Percentiles rank a stretch among this genome's conserved stretches.
phyloP scores from a whole-genome alignment of 2,329 filamentous ascomycete species.

The Emmonsiellopsis sp. region DNA sequence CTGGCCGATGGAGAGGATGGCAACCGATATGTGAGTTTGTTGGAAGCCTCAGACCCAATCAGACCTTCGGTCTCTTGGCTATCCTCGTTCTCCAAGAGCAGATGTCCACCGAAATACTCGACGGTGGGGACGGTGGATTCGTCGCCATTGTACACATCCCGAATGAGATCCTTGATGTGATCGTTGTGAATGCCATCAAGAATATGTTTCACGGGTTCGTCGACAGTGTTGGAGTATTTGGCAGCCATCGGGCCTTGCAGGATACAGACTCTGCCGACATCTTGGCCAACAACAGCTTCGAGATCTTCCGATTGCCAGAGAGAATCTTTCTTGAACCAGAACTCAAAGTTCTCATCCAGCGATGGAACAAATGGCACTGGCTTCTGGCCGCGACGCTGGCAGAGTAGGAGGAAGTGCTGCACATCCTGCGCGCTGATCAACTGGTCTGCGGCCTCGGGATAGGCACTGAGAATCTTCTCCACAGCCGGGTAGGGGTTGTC shows the following conservation, averaged over 20 bases:
- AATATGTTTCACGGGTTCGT: slow-evolving; percentile 93
- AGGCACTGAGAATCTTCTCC: slow-evolving; percentile 68
- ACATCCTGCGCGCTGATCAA: slow-evolving; percentile 98
- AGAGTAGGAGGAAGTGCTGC: slow-evolving; percentile 90
- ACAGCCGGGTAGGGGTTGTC: slow-evolving; percentile 70
- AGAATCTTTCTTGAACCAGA: slow-evolving; percentile 99
- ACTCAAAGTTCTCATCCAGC: slow-evolving; percentile 96
- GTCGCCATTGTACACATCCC: slow-evolving; percentile 70
- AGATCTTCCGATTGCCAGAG: slow-evolving; percentile 98
- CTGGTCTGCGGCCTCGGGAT: slow-evolving; percentile 79
- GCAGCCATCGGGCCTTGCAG: slow-evolving; percentile 89
- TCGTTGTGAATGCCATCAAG: slow-evolving; percentile 81
- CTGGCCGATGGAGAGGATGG: slow-evolving; percentile 64
- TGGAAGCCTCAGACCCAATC: slow-evolving; percentile 66
- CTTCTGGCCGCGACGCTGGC: slow-evolving; percentile 87
- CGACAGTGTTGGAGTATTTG: slow-evolving; percentile 78
- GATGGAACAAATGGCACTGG: slow-evolving; percentile 91
- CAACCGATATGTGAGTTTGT: slow-evolving; percentile 78
- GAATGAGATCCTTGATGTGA: slow-evolving; percentile 71
- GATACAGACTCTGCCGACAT: slow-evolving; percentile 93
- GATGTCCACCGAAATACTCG: slow-evolving; percentile 92
- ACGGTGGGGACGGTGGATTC: slow-evolving; percentile 68
- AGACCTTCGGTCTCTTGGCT: slow-evolving; percentile 78
- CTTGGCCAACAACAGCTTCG: slow-evolving; percentile 89
- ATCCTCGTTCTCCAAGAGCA: slow-evolving; percentile 58